Percentiles rank a stretch among this genome's conserved stretches.
phyloP scores from a whole-genome alignment of 768 basidiomycete genomes.

The Trametes elegans region DNA sequence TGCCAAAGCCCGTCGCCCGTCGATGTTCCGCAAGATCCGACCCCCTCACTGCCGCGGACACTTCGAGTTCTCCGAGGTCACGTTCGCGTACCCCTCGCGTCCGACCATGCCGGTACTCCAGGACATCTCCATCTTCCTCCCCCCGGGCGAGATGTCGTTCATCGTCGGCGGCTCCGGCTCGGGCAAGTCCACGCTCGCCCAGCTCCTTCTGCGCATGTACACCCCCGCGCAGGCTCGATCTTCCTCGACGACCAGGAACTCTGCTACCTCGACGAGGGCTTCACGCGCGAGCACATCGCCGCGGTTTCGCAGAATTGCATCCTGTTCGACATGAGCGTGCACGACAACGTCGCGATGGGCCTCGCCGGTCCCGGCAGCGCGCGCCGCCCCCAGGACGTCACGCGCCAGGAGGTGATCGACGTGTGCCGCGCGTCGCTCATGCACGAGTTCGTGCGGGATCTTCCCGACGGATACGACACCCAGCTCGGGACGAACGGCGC shows the following conservation, averaged over 20 bases:
- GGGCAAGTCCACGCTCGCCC: conserved; percentile 72
- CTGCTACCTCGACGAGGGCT: conserved; percentile 67
- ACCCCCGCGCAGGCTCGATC: conserved; percentile 61
- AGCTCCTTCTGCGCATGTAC: conserved; percentile 73
- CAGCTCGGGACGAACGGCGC: conserved; percentile 71
- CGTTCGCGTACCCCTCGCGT: conserved; percentile 74
- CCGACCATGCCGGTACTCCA: conserved; percentile 57
- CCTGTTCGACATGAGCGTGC: conserved; percentile 75
- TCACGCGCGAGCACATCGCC: conserved; percentile 67
- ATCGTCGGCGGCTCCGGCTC: conserved; percentile 78
- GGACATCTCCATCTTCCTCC: conserved; percentile 64
- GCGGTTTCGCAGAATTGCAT: conserved; percentile 80
- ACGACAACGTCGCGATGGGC: conserved; percentile 86
- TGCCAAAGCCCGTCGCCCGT: conserved; percentile 19
- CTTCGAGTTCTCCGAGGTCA: conserved; percentile 55
- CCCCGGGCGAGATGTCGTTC: conserved; percentile 72
- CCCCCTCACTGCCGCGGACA: conserved; percentile 71
- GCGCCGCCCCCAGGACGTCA: conserved; percentile 48
- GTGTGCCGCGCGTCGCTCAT: conserved; percentile 85
- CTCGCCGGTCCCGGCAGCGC: conserved; percentile 45
- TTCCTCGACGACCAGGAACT: conserved; percentile 81
- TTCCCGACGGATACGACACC: conserved; percentile 91
- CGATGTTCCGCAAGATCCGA: conserved; percentile 56
- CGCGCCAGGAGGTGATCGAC: conserved; percentile 67
- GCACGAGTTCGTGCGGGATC: conserved; percentile 79